Conservation (phyloP, 495 filamentous ascomycete genomes). For the Pseudomonodictys pantanalensis region DNA sequence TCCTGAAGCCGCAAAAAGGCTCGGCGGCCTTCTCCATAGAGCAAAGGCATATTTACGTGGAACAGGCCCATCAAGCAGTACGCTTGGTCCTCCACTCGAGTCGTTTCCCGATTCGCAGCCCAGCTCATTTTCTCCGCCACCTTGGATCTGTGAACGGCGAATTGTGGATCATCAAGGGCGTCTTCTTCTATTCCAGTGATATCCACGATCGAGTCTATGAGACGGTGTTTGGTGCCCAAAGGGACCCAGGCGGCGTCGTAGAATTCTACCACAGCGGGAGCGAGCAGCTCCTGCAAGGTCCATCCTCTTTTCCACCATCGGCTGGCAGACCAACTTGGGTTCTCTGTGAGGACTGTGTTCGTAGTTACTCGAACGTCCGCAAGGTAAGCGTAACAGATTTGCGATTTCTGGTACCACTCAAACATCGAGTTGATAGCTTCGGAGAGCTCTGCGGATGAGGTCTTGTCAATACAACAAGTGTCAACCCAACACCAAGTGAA, state of each 20-base stretch:
- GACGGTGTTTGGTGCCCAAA: slow-evolving; percentile 19
- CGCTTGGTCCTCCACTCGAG: slow-evolving; percentile 11
- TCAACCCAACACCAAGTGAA: slow-evolving; percentile 1
- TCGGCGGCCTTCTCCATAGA: slow-evolving; percentile 15
- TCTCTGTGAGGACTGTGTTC: not conserved
- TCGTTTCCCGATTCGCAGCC: slow-evolving; percentile 15
- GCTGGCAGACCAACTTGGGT: too few species aligned
- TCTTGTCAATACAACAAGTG: slow-evolving; percentile 12
- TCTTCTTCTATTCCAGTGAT: slow-evolving; percentile 20
- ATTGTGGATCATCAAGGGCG: slow-evolving; percentile 22
- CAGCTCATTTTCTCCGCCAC: slow-evolving; percentile 19
- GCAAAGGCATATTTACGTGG: slow-evolving; percentile 18
- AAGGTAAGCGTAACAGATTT: slow-evolving; percentile 21
- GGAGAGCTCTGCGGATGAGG: slow-evolving; percentile 4
- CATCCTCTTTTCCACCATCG: slow-evolving; percentile 30
- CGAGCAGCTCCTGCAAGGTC: slow-evolving; percentile 27
- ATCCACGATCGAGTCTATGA: too few species aligned
- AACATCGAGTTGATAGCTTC: slow-evolving; percentile 25
- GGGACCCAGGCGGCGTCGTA: slow-evolving; percentile 12
- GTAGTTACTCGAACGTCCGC: slow-evolving; percentile 11
- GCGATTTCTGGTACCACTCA: slow-evolving; percentile 6
- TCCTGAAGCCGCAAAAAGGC: slow-evolving; percentile 22
- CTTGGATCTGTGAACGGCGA: slow-evolving; percentile 19
- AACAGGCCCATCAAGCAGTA: slow-evolving; percentile 28
- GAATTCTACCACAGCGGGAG: slow-evolving; percentile 22